phyloP scores from a whole-genome alignment of 2,329 filamentous ascomycete species.

The Claviceps paspali region DNA sequence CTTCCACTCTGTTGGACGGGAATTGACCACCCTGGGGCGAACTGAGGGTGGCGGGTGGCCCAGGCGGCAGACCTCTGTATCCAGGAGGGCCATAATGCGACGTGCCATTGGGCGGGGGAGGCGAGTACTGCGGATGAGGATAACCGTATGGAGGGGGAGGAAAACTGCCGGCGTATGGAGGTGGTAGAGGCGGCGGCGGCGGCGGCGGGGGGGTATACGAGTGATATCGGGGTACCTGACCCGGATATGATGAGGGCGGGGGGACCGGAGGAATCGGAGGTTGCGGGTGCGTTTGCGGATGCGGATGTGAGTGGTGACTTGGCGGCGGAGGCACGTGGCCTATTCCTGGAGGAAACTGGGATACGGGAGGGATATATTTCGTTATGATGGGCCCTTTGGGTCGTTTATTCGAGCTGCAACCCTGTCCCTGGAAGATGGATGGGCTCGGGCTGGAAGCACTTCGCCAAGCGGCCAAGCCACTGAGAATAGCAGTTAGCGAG shows the following conservation, averaged over 20 bases:
- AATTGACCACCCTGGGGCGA: slow-evolving; percentile 4
- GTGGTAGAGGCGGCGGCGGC: slow-evolving; percentile 1
- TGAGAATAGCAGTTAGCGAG: slow-evolving; percentile 8
- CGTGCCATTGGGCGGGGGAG: slow-evolving; percentile 10
- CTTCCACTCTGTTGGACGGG: neutral
- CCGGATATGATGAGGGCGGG: slow-evolving; percentile 10
- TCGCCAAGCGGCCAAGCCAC: slow-evolving; percentile 23
- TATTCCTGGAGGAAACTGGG: slow-evolving; percentile 8
- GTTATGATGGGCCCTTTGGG: slow-evolving; percentile 20
- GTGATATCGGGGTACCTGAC: slow-evolving; percentile 12
- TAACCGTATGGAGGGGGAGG: slow-evolving; percentile 10
- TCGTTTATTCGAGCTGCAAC: slow-evolving; percentile 15
- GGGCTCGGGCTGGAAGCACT: slow-evolving; percentile 15
- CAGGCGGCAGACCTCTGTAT: slow-evolving; percentile 4
- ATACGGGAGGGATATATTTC: slow-evolving; percentile 17
- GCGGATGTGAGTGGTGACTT: slow-evolving; percentile 7
- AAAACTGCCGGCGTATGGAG: slow-evolving; percentile 10
- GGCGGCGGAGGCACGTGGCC: slow-evolving; percentile 12
- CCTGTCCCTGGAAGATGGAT: slow-evolving; percentile 14
- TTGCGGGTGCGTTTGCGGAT: neutral
- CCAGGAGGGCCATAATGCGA: slow-evolving; percentile 7
- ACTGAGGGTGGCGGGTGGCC: slow-evolving; percentile 5
- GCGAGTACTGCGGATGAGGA: slow-evolving; percentile 11
- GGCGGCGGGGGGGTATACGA: slow-evolving; percentile 8
- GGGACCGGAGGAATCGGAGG: slow-evolving; percentile 1